Evolutionary conservation across 2,329 filamentous ascomycete species (phyloP).

Genomic region (Exutisphaerella laricina): DNA sequence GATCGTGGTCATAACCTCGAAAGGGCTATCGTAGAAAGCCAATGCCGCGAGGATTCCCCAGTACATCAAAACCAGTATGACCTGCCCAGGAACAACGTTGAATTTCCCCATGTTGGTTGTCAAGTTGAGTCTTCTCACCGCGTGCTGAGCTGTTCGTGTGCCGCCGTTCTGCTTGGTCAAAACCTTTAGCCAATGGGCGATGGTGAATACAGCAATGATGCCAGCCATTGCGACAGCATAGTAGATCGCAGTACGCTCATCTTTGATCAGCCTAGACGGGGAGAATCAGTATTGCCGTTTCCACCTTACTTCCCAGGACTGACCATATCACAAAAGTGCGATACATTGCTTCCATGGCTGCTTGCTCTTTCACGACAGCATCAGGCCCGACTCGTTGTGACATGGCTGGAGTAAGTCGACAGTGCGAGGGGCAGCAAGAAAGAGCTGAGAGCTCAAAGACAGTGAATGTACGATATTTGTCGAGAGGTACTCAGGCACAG

Average conservation of each 20-base stretch:
- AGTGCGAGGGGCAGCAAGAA: too few relatives aligned
- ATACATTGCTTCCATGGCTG: background rate
- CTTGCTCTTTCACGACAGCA: background rate
- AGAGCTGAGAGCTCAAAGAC: too few relatives aligned
- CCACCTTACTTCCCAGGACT: background rate
- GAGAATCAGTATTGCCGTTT: background rate
- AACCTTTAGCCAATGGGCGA: slow-evolving; percentile 12
- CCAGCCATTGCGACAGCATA: slow-evolving; percentile 14
- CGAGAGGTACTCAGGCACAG: too few relatives aligned
- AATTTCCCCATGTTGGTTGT: slow-evolving; percentile 5
- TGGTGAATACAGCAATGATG: slow-evolving; percentile 14
- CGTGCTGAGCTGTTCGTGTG: slow-evolving; percentile 4
- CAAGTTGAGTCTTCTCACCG: background rate
- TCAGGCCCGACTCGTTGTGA: background rate
- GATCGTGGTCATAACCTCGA: slow-evolving; percentile 13
- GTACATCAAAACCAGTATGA: slow-evolving; percentile 11
- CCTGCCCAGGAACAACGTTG: slow-evolving; percentile 7
- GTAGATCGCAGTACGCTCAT: slow-evolving; percentile 17
- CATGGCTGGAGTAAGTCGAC: too few relatives aligned
- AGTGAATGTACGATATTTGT: too few relatives aligned
- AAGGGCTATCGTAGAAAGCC: slow-evolving; percentile 17
- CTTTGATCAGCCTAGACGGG: slow-evolving; percentile 9
- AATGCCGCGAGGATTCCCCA: slow-evolving; percentile 18
- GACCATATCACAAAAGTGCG: background rate
- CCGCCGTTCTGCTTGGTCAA: slow-evolving; percentile 3